Conservation (phyloP, 352 stramenopile genomes). For the Globisporangium takayamanum region DNA sequence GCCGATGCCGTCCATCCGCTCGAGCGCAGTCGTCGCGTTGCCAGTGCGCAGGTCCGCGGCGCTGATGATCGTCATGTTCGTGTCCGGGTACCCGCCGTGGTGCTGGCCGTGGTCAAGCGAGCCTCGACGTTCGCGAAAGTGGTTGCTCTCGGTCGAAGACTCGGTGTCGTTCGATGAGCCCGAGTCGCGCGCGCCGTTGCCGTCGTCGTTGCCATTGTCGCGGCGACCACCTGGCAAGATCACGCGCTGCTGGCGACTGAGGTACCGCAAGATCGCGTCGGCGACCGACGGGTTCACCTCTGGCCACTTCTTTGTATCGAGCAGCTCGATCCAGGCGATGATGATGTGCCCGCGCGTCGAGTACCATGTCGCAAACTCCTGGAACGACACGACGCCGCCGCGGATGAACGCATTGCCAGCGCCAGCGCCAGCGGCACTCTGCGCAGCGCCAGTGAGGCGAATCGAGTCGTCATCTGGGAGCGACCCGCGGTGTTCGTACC, state of each 20-base stretch:
- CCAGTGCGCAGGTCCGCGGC: constrained; percentile 32
- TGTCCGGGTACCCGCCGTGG: constrained; percentile 19
- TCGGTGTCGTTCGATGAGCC: constrained; percentile 57
- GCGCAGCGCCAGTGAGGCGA: constrained; percentile 44
- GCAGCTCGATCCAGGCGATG: constrained; percentile 83
- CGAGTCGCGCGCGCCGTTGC: constrained; percentile 28
- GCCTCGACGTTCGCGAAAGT: constrained; percentile 24
- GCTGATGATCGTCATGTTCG: constrained; percentile 25
- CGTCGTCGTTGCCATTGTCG: constrained; percentile 18
- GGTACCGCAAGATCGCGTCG: constrained; percentile 72
- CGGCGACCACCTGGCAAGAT: constrained; percentile 17
- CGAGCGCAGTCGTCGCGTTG: constrained; percentile 30
- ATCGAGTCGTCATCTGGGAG: constrained; percentile 53
- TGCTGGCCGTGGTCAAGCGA: constrained; percentile 31
- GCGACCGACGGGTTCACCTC: constrained; percentile 51
- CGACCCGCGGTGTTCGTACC: constrained; percentile 69
- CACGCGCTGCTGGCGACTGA: constrained; percentile 61
- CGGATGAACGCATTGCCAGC: constrained; percentile 64
- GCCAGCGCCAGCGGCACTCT: constrained; percentile 44
- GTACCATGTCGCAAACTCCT: constrained; percentile 86
- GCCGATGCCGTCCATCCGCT: constrained; percentile 47
- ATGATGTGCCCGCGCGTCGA: constrained; percentile 71
- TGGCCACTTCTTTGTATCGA: constrained; percentile 82
- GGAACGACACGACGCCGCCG: constrained; percentile 73
- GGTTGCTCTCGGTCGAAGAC: constrained; percentile 56